phyloP scores from a whole-genome alignment of 495 filamentous ascomycete species.

The Aspergillus nidulans region DNA sequence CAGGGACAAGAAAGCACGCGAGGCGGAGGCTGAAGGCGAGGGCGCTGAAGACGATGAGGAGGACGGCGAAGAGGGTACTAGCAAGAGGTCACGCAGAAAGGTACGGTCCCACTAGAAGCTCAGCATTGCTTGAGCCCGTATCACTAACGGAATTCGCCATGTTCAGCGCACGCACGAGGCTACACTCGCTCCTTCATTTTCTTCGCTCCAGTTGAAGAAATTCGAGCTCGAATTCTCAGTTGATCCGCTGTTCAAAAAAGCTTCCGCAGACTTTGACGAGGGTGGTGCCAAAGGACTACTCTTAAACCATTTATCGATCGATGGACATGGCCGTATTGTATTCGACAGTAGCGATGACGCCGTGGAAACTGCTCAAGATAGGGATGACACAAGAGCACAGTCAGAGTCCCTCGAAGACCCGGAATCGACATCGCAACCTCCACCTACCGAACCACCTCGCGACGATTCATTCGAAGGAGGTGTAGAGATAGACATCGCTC shows the following conservation, averaged over 20 bases:
- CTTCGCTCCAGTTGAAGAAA: conserved; percentile 88
- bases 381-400: conserved; percentile 36
- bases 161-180: conserved; percentile 81
- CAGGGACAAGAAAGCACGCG: conserved; percentile 68
- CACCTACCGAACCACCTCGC: conserved; percentile 26
- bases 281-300: conserved; percentile 94
- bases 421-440: conserved; percentile 14
- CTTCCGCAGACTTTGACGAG: conserved; percentile 96
- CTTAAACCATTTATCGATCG: conserved; percentile 92
- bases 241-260: conserved; percentile 97
- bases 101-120: conserved; percentile 26
- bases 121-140: not conserved
- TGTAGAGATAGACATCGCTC: conserved; percentile 70
- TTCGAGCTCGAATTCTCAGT: conserved; percentile 96
- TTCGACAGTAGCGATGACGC: conserved; percentile 97
- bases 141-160: conserved; percentile 14
- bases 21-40: conserved; percentile 58
- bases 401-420: conserved; percentile 32
- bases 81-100: conserved; percentile 73
- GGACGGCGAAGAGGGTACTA: conserved; percentile 73
- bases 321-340: conserved; percentile 85
- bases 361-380: conserved; percentile 56
- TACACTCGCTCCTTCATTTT: conserved; percentile 83
- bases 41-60: conserved; percentile 69
- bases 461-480: conserved; percentile 51